phyloP scores from a whole-genome alignment of 208 protist species.

The Crithidia sp. region DNA sequence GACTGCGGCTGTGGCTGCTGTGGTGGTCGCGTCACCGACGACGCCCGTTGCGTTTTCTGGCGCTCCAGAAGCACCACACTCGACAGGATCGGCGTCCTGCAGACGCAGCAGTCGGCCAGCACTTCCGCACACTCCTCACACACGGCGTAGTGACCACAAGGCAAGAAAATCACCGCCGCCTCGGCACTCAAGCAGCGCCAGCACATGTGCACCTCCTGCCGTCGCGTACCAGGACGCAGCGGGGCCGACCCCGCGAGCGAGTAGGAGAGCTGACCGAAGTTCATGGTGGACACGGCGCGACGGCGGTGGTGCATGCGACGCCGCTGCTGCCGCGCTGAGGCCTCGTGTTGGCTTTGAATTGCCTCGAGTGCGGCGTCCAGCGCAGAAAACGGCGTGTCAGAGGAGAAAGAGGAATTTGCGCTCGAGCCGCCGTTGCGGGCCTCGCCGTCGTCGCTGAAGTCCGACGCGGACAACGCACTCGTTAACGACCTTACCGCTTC shows the following conservation, averaged over 20 bases:
- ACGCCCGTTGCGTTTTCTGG: slow-evolving; percentile 1
- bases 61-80: slow-evolving; percentile 48
- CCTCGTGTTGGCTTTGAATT: slow-evolving; percentile 23
- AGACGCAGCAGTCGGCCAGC: slow-evolving; percentile 64
- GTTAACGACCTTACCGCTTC: not conserved
- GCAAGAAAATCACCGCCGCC: slow-evolving; percentile 63
- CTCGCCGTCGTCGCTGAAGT: slow-evolving; percentile 12
- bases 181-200: slow-evolving; percentile 72
- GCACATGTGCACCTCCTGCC: slow-evolving; percentile 74
- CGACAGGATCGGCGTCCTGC: slow-evolving; percentile 47
- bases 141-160: slow-evolving; percentile 74
- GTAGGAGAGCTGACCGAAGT: slow-evolving; percentile 56
- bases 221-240: slow-evolving; percentile 43
- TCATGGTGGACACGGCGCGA: slow-evolving; percentile 44
- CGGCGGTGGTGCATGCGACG: slow-evolving; percentile 23
- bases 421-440: not conserved
- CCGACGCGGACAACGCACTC: slow-evolving; percentile 4
- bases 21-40: slow-evolving; percentile 4
- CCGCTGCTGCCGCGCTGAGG: slow-evolving; percentile 17
- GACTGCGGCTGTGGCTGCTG: slow-evolving; percentile 5
- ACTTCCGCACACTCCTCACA: slow-evolving; percentile 54
- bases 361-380: slow-evolving; percentile 20
- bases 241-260: slow-evolving; percentile 43
- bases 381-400: slow-evolving; percentile 8
- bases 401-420: slow-evolving; percentile 14